phyloP scores from a whole-genome alignment of 2,329 filamentous ascomycete species.

The Alternaria burnsii region DNA sequence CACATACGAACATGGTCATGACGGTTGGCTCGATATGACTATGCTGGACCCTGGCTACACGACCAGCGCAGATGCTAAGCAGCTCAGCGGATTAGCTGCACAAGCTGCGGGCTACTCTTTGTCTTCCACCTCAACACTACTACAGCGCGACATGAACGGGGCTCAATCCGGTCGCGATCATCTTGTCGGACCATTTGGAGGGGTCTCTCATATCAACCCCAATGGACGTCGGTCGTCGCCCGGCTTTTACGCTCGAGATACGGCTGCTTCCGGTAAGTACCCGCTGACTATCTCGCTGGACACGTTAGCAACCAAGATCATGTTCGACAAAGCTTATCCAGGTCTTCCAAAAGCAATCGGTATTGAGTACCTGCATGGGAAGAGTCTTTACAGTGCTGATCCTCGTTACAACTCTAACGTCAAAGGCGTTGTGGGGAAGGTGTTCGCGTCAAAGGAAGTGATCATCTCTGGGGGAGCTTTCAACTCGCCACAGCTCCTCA shows the following conservation, averaged over 20 bases:
- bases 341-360: conserved; percentile 57
- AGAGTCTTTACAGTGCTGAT: conserved; percentile 47
- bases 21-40: conserved; percentile 39
- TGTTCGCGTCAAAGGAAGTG: conserved; percentile 33
- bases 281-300: conserved; percentile 63
- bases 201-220: neutral
- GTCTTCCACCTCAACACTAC: neutral
- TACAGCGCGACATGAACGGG: neutral
- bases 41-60: conserved; percentile 34
- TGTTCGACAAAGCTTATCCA: neutral
- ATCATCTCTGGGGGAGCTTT: conserved; percentile 59
- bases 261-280: conserved; percentile 31
- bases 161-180: neutral
- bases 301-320: neutral
- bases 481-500: conserved; percentile 66
- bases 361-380: conserved; percentile 50
- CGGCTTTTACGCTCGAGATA: neutral
- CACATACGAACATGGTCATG: conserved; percentile 30
- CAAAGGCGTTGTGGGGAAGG: conserved; percentile 31
- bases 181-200: neutral
- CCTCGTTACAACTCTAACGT: conserved; percentile 46
- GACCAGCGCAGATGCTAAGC: conserved; percentile 24
- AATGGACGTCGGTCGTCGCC: neutral
- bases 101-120: neutral
- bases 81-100: conserved; percentile 19